phyloP scores from a whole-genome alignment of 257 asterid genomes.

The Verbascum thapsus region DNA sequence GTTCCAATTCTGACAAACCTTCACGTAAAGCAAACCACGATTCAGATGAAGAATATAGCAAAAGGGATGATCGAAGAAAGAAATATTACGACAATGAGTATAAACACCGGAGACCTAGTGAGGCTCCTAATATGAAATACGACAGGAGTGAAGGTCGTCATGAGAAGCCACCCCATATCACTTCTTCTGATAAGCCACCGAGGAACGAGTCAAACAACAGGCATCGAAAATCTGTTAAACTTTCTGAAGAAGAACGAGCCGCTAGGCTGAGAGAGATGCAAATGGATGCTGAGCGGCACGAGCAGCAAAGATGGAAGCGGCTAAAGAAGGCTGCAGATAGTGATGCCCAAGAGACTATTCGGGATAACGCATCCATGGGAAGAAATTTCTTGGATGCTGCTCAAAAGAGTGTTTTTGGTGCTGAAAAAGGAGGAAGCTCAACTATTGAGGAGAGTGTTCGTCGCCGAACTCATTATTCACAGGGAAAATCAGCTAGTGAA shows the following conservation, averaged over 20 bases:
- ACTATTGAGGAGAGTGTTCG: slow-evolving; percentile 98
- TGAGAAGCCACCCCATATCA: slow-evolving; percentile 28
- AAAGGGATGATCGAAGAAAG: slow-evolving; percentile 38
- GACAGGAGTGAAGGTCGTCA: slow-evolving; percentile 28
- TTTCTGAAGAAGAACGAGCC: slow-evolving; percentile 94
- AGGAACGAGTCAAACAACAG: slow-evolving; percentile 42
- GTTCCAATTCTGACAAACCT: slow-evolving; percentile 37
- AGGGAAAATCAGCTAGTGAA: slow-evolving; percentile 65
- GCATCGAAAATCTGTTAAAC: slow-evolving; percentile 49
- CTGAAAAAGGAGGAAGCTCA: slow-evolving; percentile 89
- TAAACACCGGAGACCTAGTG: slow-evolving; percentile 34
- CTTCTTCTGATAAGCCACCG: slow-evolving; percentile 43
- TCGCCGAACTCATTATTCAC: slow-evolving; percentile 77
- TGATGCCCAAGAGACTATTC: slow-evolving; percentile 68
- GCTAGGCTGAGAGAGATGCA: slow-evolving; percentile 89
- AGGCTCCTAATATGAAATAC: slow-evolving; percentile 18
- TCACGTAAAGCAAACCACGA: slow-evolving; percentile 23
- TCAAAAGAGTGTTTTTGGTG: slow-evolving; percentile 82
- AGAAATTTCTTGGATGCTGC: slow-evolving; percentile 77
- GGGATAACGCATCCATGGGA: slow-evolving; percentile 51
- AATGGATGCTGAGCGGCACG: slow-evolving; percentile 87
- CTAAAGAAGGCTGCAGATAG: slow-evolving; percentile 80
- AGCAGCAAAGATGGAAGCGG: slow-evolving; percentile 90
- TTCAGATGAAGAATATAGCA: slow-evolving; percentile 47
- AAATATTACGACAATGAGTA: slow-evolving; percentile 36